Evolutionary conservation across 345 rosid species (phyloP).

Genomic region (Brassica carinata): DNA sequence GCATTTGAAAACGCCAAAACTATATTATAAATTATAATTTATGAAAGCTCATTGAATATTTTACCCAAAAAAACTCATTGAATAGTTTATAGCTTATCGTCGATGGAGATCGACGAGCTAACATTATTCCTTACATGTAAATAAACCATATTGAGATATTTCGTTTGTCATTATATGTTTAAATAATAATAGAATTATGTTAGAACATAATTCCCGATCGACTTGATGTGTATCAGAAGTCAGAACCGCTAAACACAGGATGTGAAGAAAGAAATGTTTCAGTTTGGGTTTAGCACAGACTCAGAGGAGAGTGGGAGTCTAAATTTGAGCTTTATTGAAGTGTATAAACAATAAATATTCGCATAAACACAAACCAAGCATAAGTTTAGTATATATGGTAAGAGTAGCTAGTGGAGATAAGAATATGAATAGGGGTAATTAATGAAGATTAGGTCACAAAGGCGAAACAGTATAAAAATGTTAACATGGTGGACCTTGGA

Average conservation of each 20-base stretch:
- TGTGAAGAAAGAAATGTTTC: neutral
- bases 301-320: neutral
- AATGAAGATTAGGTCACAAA: constrained; percentile 21
- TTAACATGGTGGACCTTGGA: constrained; percentile 31
- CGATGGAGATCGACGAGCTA: constrained; percentile 24
- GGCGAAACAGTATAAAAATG: neutral
- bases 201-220: neutral
- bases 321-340: neutral
- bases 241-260: neutral
- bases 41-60: neutral
- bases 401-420: constrained; percentile 27
- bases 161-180: neutral
- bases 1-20: constrained; percentile 1
- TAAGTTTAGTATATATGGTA: constrained; percentile 13
- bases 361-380: neutral
- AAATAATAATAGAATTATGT: neutral
- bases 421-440: constrained; percentile 30
- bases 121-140: constrained; percentile 6
- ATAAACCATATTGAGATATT: neutral
- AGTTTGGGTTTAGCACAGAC: neutral
- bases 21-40: neutral
- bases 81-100: constrained; percentile 8
- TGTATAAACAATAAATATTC: neutral
- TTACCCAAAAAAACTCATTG: neutral
- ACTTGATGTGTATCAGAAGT: neutral